phyloP scores from a whole-genome alignment of 352 stramenopile genomes.

The Pythium apleroticum region DNA sequence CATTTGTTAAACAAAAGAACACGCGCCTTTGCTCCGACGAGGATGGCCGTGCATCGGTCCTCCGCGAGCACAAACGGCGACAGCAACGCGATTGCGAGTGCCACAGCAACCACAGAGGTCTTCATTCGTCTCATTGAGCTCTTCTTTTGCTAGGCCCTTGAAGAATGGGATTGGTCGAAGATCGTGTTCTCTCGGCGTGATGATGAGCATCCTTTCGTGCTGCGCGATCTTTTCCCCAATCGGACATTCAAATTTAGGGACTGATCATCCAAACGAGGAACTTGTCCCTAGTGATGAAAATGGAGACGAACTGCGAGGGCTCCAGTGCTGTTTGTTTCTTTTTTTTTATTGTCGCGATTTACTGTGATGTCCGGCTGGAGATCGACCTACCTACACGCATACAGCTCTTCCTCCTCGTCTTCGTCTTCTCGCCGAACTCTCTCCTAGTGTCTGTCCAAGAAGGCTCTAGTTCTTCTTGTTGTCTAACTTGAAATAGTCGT shows the following conservation, averaged over 20 bases:
- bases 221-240: neutral
- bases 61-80: neutral
- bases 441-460: neutral
- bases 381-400: conserved; percentile 1
- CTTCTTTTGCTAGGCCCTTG: neutral
- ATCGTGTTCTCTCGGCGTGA: neutral
- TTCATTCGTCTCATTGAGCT: neutral
- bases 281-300: neutral
- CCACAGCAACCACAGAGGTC: neutral
- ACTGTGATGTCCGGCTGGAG: neutral
- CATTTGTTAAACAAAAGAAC: neutral
- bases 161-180: neutral
- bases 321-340: too few species aligned
- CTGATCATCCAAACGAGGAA: neutral
- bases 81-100: neutral
- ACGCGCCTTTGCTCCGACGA: neutral
- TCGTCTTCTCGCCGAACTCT: neutral
- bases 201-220: neutral
- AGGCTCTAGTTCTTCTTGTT: conserved; percentile 31
- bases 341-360: neutral
- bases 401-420: neutral
- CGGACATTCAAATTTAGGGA: neutral
- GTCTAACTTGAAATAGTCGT: conserved; percentile 94
- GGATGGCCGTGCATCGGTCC: conserved; percentile 8
- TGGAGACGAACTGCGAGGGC: too few species aligned